Conservation (phyloP, 164 flowering plant genomes). For the Vitis labrusca region DNA sequence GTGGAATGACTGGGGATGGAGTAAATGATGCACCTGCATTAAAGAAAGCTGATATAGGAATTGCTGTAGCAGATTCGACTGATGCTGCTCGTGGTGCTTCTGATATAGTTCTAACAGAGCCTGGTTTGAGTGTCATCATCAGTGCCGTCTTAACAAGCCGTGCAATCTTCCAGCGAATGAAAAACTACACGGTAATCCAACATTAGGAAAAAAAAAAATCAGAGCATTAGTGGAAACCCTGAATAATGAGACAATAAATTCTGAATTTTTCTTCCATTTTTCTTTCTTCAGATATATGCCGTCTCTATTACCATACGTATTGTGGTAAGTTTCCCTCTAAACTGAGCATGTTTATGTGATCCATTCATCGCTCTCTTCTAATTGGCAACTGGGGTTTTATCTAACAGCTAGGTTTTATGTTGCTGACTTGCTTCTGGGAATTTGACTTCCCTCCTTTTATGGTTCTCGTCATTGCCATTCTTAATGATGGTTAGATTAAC, state of each 20-base stretch:
- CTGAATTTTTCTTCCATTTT: slow-evolving; percentile 9
- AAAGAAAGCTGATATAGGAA: slow-evolving; percentile 64
- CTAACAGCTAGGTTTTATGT: slow-evolving; percentile 60
- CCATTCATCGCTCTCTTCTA: neutral
- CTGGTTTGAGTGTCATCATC: slow-evolving; percentile 71
- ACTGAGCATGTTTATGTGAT: neutral
- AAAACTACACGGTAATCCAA: slow-evolving; percentile 57
- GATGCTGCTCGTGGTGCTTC: slow-evolving; percentile 76
- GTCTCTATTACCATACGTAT: slow-evolving; percentile 76
- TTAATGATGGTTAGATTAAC: slow-evolving; percentile 57
- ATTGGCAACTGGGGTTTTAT: neutral
- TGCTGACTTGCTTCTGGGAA: slow-evolving; percentile 49
- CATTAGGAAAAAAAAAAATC: neutral
- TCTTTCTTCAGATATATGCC: slow-evolving; percentile 58
- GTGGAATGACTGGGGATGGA: slow-evolving; percentile 80
- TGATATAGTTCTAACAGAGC: slow-evolving; percentile 72
- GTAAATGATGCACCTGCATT: slow-evolving; percentile 76
- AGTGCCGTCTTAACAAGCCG: slow-evolving; percentile 72
- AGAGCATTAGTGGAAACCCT: neutral
- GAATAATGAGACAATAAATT: neutral
- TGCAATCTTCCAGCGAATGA: slow-evolving; percentile 75
- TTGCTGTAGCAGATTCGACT: slow-evolving; percentile 71
- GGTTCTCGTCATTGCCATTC: slow-evolving; percentile 70
- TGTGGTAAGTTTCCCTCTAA: slow-evolving; percentile 47
- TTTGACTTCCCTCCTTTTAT: slow-evolving; percentile 71